Evolutionary conservation across 2,329 filamentous ascomycete genomes (phyloP), one percentile per base, ranked within the genome.

Genomic region (Allantophomopsis lycopodina): DNA sequence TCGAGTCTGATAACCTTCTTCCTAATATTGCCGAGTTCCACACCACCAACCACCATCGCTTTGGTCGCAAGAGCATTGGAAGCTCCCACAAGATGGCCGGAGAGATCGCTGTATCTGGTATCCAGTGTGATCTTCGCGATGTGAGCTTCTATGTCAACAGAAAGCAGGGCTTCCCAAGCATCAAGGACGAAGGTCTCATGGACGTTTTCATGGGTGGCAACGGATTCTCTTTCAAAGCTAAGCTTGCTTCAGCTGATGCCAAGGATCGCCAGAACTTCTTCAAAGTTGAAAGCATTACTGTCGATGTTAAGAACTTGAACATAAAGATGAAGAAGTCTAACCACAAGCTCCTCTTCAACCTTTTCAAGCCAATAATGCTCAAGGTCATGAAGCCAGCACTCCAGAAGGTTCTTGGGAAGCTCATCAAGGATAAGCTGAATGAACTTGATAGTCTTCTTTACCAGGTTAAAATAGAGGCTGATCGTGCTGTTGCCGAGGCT

Each of bases 1-100:
- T 98, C 39, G 91, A 98, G 65, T 88, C 85, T 48, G 88, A 96
- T 67, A 98, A 98, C 63, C 78, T 98, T 50, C 86, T 88, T 63
- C 91, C 91, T 46, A 98, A 98, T 52, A 71, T 89, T 5, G 61
- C 94, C 32, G 89, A 98, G 60, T 71, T 96, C 45, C 75, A 79
- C 43, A 91, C 78, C 56, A 88, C 96, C 64, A 91, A 96, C 66
- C 93, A 91, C 66, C 86, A 88, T 74, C 79, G 84, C 49, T 94
- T 83, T 79, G 91, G 89, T 31, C 86, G 91, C 56, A 95, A 93
- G 77, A 80, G 79, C 58, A 71, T 87, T 51, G 66, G 72, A 52
- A 93, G 73, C 69, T 85, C 80, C 68, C 80, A 77, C 60, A 80
- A 84, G 61, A 88, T 94, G 62, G 68, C 71, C 2, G 54, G 89